phyloP scores from a whole-genome alignment of 805 yeast genomes.

The Ogataea chonburiensis region DNA sequence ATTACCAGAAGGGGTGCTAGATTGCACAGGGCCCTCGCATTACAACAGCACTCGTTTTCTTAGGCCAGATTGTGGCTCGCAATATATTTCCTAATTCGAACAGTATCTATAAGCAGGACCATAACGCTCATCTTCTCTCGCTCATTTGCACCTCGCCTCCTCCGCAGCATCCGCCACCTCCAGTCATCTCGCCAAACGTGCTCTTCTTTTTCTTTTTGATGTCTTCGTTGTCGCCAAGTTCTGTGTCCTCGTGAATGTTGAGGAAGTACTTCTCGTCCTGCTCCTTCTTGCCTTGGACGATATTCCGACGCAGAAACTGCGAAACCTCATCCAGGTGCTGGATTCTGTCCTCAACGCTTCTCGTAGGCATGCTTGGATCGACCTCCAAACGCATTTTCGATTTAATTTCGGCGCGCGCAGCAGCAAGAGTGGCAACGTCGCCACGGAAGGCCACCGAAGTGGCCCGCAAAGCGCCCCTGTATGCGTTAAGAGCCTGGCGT shows the following conservation, averaged over 20 bases:
- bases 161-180: conserved; percentile 57
- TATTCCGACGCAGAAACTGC: conserved; percentile 60
- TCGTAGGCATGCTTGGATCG: conserved; percentile 44
- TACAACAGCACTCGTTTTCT: too few species aligned
- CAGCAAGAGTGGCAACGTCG: conserved; percentile 47
- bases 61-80: conserved; percentile 4
- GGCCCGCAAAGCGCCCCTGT: conserved; percentile 66
- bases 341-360: conserved; percentile 49
- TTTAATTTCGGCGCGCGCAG: conserved; percentile 61
- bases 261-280: conserved; percentile 45
- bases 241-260: conserved; percentile 78
- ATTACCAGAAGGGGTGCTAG: not conserved
- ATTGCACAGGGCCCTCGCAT: not conserved
- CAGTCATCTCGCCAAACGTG: conserved; percentile 30
- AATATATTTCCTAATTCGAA: conserved; percentile 9
- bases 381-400: conserved; percentile 43
- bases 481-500: conserved; percentile 42
- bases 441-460: conserved; percentile 57
- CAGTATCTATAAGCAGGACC: conserved; percentile 1
- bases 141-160: conserved; percentile 42
- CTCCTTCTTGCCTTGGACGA: conserved; percentile 78
- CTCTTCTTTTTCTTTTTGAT: conserved; percentile 50
- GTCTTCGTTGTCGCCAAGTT: conserved; percentile 86
- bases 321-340: conserved; percentile 69
- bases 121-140: conserved; percentile 14